Base-by-base conservation (phyloP, 2,329 filamentous ascomycete genomes). In the Colletotrichum paranaense region DNA sequence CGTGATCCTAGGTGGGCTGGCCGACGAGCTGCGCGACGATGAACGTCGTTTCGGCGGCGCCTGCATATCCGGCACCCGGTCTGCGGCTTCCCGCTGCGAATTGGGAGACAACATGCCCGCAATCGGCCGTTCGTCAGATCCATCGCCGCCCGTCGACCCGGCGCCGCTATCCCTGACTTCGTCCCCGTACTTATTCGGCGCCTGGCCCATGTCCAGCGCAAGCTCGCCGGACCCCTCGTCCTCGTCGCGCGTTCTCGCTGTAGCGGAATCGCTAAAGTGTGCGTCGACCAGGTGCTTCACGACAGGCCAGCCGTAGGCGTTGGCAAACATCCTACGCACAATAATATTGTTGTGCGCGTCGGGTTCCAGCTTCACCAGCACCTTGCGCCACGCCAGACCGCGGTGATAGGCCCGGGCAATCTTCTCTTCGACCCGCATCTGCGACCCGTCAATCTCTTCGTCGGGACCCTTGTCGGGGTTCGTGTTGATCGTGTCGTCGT, bases 291-390 rank as follows among this genome's bases (percentile, higher is more conserved):
- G 85, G 83, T 99, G 97, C 83, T 98, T 95, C 62, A 98, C 87
- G 1, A 99, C 97, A 0, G 97, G 97, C 97, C 97, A 99, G 2
- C 97, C 97, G 78, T 97, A 97, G 0, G 97, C 97, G 79, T 99
- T 99, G 69, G 95, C 93, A 81, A 99, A 99, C 92, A 95, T 97
- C 68, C 97, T 92, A 19, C 97, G 93, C 28, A 99, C 97, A 73
- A 98, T 93, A 76, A 99, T 97, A 82, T 99, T 99, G 83, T 99
- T 99, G 85, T 99, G 97, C 0, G 97, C 97, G 82, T 99, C 97
- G 0, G 97, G 97, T 80, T 99, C 96, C 2, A 99, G 88, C 67
- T 97, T 93, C 16, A 99, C 97, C 4, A 99, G 90, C 1, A 99
- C 97, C 81, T 99, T 99, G 58, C 97, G 93, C 97, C 97, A 99